Evolutionary conservation across 1,284 basidiomycete genomes (phyloP).

Genomic region (Papiliotrema flavescens): DNA sequence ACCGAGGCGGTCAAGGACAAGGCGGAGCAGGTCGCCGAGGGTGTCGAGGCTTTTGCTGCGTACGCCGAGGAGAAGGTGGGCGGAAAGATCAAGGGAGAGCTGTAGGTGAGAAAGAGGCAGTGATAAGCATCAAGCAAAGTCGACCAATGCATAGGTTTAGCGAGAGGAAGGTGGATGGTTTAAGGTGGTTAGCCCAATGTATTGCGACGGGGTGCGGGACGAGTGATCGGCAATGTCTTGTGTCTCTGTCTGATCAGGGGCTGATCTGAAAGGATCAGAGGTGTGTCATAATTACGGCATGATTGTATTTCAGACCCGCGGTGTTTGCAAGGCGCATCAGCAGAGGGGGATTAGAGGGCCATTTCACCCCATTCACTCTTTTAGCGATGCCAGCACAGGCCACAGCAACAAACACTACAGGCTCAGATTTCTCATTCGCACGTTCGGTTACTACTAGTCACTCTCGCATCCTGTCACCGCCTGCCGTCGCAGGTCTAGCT

Average conservation of each 20-base stretch:
- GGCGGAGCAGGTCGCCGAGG: slow-evolving; percentile 20
- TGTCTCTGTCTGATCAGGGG: not conserved
- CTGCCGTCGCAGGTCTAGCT: not conserved
- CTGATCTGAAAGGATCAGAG: too few species aligned
- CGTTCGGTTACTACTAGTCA: not conserved
- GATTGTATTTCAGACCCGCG: not conserved
- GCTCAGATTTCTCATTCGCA: too few species aligned
- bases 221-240: not conserved
- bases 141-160: too few species aligned
- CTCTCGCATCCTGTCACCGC: not conserved
- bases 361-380: too few species aligned
- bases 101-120: slow-evolving; percentile 10
- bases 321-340: too few species aligned
- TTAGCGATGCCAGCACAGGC: too few species aligned
- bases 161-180: too few species aligned
- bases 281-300: not conserved
- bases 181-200: too few species aligned
- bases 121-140: too few species aligned
- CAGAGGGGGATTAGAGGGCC: too few species aligned
- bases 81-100: slow-evolving; percentile 29
- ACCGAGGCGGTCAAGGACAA: slow-evolving; percentile 5
- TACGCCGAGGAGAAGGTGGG: slow-evolving; percentile 20
- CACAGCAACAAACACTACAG: too few species aligned
- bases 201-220: too few species aligned
- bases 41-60: slow-evolving; percentile 26